A percentile compares a stretch with the other conserved stretches of the same genome.
These are phyloP conservation scores for Backusella psychrophila DNA, from an alignment of 192 early-diverging fungal species.

Conservation along the genomic window DNA sequence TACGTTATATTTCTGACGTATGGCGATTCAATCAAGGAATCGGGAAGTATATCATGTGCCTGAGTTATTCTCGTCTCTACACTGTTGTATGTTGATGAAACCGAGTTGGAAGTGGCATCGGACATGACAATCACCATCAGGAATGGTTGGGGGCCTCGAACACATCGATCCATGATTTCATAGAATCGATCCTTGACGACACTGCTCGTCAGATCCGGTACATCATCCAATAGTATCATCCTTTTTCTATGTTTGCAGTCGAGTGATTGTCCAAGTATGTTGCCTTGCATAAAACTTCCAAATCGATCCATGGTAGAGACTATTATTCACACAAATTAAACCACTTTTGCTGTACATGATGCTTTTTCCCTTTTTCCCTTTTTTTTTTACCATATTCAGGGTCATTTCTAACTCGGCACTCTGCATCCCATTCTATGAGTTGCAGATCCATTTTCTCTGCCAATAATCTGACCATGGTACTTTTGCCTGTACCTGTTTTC, in stretches of 20 bases:
- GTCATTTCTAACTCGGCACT: neutral
- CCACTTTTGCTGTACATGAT: neutral
- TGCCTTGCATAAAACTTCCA: neutral
- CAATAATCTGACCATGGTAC: neutral
- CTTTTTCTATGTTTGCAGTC: neutral
- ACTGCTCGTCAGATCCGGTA: neutral
- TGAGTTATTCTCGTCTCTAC: neutral
- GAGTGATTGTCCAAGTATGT: neutral
- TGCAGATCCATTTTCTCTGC: neutral
- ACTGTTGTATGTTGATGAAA: neutral
- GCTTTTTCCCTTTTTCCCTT: too few species aligned
- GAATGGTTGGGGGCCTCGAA: neutral
- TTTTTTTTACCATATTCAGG: neutral
- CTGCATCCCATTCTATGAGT: conserved; percentile 8
- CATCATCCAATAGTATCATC: conserved; percentile 11
- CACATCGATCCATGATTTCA: neutral
- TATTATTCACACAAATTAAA: neutral
- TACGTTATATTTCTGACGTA: neutral
- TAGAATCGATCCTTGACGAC: neutral
- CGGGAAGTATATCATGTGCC: neutral
- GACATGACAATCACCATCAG: neutral
- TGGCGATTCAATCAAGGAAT: neutral
- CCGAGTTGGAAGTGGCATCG: neutral
- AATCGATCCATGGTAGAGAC: neutral
- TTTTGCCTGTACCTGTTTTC: conserved; percentile 4